phyloP scores from a whole-genome alignment of 1,284 basidiomycete species.

The Malassezia sympodialis region DNA sequence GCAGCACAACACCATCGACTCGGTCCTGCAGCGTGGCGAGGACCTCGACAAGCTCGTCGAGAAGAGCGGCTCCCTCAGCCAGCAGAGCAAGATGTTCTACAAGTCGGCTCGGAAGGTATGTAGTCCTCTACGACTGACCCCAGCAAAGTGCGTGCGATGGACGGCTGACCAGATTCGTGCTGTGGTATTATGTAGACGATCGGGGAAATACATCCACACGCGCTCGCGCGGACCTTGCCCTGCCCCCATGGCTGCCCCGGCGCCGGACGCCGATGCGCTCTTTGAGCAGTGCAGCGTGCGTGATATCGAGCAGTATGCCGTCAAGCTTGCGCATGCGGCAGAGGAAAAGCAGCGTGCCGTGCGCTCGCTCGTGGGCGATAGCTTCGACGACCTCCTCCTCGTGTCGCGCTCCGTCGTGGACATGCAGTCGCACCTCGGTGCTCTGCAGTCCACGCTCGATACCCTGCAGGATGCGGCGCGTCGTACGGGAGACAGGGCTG shows the following conservation, averaged over 20 bases:
- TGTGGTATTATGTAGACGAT: constrained; percentile 15
- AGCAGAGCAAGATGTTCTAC: constrained; percentile 80
- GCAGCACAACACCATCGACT: constrained; percentile 93
- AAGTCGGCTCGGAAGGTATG: constrained; percentile 82
- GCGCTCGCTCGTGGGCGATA: constrained; percentile 27
- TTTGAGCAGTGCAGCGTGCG: constrained; percentile 22
- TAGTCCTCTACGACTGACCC: neutral
- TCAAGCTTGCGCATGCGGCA: constrained; percentile 15
- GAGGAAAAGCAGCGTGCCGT: constrained; percentile 25
- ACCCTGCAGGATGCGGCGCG: constrained; percentile 6
- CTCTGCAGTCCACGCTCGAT: constrained; percentile 21
- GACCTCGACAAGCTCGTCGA: constrained; percentile 95
- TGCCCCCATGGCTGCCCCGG: neutral
- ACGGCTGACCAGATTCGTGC: constrained; percentile 14
- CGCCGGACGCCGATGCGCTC: constrained; percentile 25
- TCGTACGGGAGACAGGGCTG: neutral
- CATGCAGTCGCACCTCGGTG: constrained; percentile 26
- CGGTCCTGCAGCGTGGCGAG: constrained; percentile 88
- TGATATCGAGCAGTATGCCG: constrained; percentile 24
- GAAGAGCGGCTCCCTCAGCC: constrained; percentile 76
- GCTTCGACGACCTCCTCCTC: constrained; percentile 33
- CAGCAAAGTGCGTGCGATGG: constrained; percentile 14
- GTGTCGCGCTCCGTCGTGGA: constrained; percentile 35
- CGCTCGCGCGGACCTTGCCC: neutral
- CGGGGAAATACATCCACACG: neutral